Percentiles rank a stretch among this genome's conserved stretches.
phyloP scores from a whole-genome alignment of 2,329 filamentous ascomycete genomes.

The Talaromyces funiculosus region DNA sequence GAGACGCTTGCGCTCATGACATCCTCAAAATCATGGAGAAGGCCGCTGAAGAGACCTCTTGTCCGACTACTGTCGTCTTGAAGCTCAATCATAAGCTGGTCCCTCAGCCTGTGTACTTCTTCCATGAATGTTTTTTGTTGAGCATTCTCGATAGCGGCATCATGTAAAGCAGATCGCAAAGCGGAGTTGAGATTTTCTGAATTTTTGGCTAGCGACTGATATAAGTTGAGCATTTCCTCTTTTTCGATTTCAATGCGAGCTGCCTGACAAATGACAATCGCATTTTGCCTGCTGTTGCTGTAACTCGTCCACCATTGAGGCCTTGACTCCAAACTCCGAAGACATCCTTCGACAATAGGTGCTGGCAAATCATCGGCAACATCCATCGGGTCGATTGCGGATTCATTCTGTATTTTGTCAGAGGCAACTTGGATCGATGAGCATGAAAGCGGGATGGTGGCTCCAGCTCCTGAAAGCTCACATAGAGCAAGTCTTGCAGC shows the following conservation, averaged over 20 bases:
- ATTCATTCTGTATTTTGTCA: neutral
- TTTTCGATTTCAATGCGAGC: conserved; percentile 55
- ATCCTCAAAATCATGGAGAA: conserved; percentile 24
- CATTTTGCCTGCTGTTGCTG: conserved; percentile 57
- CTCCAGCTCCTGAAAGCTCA: conserved; percentile 52
- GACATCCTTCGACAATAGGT: conserved; percentile 44
- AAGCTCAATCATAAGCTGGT: conserved; percentile 27
- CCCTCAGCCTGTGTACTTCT: conserved; percentile 26
- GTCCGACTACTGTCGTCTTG: conserved; percentile 24
- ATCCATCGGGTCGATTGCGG: conserved; percentile 13
- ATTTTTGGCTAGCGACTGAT: conserved; percentile 34
- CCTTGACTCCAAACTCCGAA: conserved; percentile 49
- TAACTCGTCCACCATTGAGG: conserved; percentile 61
- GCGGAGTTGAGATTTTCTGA: conserved; percentile 31
- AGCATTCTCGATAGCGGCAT: conserved; percentile 25
- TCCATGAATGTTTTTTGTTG: conserved; percentile 32
- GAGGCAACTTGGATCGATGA: conserved; percentile 42
- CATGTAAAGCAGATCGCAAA: conserved; percentile 29
- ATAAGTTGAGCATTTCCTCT: conserved; percentile 37
- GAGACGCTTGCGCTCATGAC: conserved; percentile 20
- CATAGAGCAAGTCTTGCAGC: conserved; percentile 59
- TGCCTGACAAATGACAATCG: conserved; percentile 57
- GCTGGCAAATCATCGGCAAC: conserved; percentile 20
- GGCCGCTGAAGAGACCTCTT: conserved; percentile 20
- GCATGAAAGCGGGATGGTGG: conserved; percentile 49